These are phyloP conservation scores for Pleurotus tuoliensis DNA, from an alignment of 768 basidiomycete genomes.

Conservation along the genomic window DNA sequence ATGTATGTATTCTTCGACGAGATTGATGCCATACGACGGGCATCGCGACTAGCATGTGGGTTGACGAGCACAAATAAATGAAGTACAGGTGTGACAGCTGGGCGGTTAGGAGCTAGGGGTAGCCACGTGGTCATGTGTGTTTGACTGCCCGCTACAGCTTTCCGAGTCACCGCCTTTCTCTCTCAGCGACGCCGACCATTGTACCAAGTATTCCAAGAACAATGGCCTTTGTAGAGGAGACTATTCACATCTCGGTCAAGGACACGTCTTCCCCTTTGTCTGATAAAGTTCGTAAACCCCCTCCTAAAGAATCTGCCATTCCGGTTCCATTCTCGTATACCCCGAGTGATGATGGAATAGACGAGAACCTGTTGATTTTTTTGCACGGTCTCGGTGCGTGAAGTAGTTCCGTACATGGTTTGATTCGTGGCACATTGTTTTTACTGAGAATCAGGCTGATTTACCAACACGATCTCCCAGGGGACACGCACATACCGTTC, in stretches of 20 bases:
- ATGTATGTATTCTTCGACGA: too few species aligned
- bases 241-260: constrained; percentile 1
- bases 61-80: too few species aligned
- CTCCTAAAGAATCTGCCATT: constrained; percentile 42
- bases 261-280: constrained; percentile 2
- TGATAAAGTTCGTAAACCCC: constrained; percentile 15
- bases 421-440: too few species aligned
- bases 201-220: not conserved
- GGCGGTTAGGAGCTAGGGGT: too few species aligned
- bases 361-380: constrained; percentile 81
- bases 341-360: constrained; percentile 77
- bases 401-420: not conserved
- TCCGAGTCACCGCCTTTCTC: too few species aligned
- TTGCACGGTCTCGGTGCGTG: constrained; percentile 80
- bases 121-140: too few species aligned
- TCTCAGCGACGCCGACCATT: too few species aligned
- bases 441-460: not conserved
- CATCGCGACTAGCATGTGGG: too few species aligned
- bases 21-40: too few species aligned
- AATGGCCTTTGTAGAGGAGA: not conserved
- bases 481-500: constrained; percentile 81
- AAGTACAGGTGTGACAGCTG: too few species aligned
- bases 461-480: constrained; percentile 31
- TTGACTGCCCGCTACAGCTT: too few species aligned
- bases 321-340: constrained; percentile 61